Conservation (phyloP, 148 eudicot species). For the Cornus controversa region DNA sequence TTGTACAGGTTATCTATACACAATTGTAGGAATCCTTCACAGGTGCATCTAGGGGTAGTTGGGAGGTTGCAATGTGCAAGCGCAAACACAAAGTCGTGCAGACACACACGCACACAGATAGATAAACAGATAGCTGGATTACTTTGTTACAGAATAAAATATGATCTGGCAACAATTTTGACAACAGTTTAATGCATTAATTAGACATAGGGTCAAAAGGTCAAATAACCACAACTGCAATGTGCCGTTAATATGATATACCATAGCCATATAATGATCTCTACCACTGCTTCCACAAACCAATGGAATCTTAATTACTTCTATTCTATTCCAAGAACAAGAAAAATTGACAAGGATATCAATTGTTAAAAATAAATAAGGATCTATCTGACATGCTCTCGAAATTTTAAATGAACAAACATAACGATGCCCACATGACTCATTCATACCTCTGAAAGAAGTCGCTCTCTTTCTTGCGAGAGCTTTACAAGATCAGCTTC, state of each 20-base stretch:
- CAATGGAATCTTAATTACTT: background rate
- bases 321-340: background rate
- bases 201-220: background rate
- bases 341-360: background rate
- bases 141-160: background rate
- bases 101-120: background rate
- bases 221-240: background rate
- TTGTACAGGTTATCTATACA: no score
- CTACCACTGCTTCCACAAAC: background rate
- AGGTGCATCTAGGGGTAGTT: no score
- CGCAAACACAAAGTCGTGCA: background rate
- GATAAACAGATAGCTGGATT: no score
- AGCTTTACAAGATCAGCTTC: conserved; percentile 65
- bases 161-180: no score
- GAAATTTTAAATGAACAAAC: background rate
- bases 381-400: no score
- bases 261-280: background rate
- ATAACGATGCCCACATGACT: background rate
- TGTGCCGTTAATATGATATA: background rate
- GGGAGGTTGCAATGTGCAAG: no score
- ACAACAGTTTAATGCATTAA: background rate
- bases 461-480: conserved; percentile 75
- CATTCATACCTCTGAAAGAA: conserved; percentile 79
- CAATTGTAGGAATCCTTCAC: no score
- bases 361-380: no score